A percentile compares a stretch with the other conserved stretches of the same genome.
phyloP scores from a whole-genome alignment of 352 stramenopile species.

The Phytophthora pini region DNA sequence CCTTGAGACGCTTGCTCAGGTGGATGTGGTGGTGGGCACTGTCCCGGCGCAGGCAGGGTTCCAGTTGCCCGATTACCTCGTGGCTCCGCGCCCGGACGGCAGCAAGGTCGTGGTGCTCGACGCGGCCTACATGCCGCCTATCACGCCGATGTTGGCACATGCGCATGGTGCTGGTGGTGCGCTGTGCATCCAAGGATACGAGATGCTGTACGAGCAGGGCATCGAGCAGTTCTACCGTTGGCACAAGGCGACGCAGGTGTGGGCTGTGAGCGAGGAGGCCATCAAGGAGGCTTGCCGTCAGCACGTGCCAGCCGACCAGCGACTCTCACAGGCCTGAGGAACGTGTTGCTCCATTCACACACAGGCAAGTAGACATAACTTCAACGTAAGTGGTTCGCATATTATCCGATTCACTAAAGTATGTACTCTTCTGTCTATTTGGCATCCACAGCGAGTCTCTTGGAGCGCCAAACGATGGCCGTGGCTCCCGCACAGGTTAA shows the following conservation, averaged over 20 bases:
- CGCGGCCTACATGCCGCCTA: slow-evolving; percentile 97
- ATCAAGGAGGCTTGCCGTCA: slow-evolving; percentile 66
- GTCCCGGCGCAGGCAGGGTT: slow-evolving; percentile 92
- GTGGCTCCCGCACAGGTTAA: slow-evolving; percentile 54
- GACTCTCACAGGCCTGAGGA: slow-evolving; percentile 40
- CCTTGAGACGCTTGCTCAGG: slow-evolving; percentile 44
- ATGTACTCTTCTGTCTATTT: slow-evolving; percentile 22
- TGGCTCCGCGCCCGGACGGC: slow-evolving; percentile 39
- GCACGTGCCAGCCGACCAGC: slow-evolving; percentile 61
- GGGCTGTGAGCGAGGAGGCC: slow-evolving; percentile 52
- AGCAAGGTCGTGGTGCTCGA: slow-evolving; percentile 92
- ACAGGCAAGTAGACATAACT: no score
- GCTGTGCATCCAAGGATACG: slow-evolving; percentile 94
- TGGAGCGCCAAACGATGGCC: slow-evolving; percentile 50
- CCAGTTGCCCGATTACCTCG: slow-evolving; percentile 74
- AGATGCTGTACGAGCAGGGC: slow-evolving; percentile 99
- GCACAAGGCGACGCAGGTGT: slow-evolving; percentile 69
- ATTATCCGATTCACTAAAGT: slow-evolving; percentile 15
- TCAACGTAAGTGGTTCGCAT: no score
- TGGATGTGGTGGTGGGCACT: slow-evolving; percentile 96
- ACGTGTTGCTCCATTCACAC: no score
- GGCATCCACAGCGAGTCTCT: slow-evolving; percentile 36
- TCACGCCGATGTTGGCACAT: slow-evolving; percentile 94
- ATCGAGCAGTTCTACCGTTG: slow-evolving; percentile 97
- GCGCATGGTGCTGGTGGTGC: slow-evolving; percentile 81